A percentile compares a stretch with the other conserved stretches of the same genome.
These are phyloP conservation scores for Gonium pectorale DNA, from an alignment of 139 green algal genomes.

Conservation along the genomic window DNA sequence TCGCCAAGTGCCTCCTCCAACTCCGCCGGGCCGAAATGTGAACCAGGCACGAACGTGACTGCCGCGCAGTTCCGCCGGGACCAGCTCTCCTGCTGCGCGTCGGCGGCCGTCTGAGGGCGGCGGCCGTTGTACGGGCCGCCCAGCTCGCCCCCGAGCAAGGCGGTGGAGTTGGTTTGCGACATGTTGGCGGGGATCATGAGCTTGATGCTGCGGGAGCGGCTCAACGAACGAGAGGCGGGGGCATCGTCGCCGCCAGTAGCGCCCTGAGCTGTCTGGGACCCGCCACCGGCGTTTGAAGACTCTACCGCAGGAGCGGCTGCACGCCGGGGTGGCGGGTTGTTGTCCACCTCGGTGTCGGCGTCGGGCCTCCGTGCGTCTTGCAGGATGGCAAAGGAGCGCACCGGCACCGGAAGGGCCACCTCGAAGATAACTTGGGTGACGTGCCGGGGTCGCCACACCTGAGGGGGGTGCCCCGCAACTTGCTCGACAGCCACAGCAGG, in stretches of 20 bases:
- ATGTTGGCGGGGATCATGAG: too few relatives aligned
- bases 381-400: conserved; percentile 32
- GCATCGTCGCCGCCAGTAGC: not conserved
- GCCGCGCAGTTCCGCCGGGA: conserved; percentile 13
- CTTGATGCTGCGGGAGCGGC: not conserved
- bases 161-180: too few relatives aligned
- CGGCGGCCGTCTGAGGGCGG: too few relatives aligned
- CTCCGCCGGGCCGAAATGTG: conserved; percentile 31
- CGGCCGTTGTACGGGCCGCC: too few relatives aligned
- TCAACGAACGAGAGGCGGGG: too few relatives aligned
- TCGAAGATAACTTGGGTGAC: conserved; percentile 35
- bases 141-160: not conserved
- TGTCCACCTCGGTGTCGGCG: not conserved
- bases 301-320: too few relatives aligned
- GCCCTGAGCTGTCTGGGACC: not conserved
- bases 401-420: conserved; percentile 8
- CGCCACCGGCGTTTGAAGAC: too few relatives aligned
- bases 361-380: conserved; percentile 14
- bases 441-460: conserved; percentile 40
- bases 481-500: too few relatives aligned
- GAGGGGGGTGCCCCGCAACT: too few relatives aligned
- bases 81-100: too few relatives aligned
- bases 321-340: too few relatives aligned
- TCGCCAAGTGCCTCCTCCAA: conserved; percentile 1
- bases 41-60: conserved; percentile 18